These are phyloP conservation scores for Esteya vermicola DNA, from an alignment of 2,329 filamentous ascomycete genomes.

Conservation along the genomic window DNA sequence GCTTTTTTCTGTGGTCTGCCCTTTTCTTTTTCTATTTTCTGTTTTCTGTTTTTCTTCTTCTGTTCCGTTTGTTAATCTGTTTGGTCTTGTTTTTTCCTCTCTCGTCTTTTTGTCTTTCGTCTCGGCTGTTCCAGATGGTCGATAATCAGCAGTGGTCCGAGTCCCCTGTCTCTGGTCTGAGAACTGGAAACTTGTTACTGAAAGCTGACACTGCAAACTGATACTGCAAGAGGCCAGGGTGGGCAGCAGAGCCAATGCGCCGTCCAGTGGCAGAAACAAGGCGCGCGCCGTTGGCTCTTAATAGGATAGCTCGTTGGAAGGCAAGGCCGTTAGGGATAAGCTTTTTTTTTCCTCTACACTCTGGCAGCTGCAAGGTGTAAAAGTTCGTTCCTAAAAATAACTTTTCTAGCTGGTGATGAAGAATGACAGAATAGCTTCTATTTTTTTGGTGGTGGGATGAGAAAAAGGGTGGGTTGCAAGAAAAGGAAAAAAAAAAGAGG, in stretches of 20 bases:
- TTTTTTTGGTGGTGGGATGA: no score
- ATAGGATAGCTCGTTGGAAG: not conserved
- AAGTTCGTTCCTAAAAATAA: slow-evolving; percentile 12
- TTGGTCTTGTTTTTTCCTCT: not conserved
- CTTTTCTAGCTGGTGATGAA: slow-evolving; percentile 6
- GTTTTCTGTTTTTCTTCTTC: no score
- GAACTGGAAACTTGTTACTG: no score
- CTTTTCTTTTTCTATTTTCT: no score
- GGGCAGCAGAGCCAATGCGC: not conserved
- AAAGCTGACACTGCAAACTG: no score
- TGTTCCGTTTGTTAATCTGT: not conserved
- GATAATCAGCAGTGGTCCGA: not conserved
- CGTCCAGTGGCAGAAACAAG: not conserved
- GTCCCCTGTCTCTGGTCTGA: no score
- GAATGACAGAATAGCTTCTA: no score
- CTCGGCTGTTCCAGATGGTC: not conserved
- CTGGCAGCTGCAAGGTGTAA: slow-evolving; percentile 5
- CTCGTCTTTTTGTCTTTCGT: not conserved
- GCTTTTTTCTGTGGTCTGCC: no score
- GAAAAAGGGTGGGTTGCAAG: not conserved
- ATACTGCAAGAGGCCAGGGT: no score
- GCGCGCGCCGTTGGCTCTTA: not conserved
- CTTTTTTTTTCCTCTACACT: no score
- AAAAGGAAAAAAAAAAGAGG: no score
- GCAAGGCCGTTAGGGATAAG: no score